phyloP scores from a whole-genome alignment of 2,329 filamentous ascomycete species.

The Diaporthe citriasiana region DNA sequence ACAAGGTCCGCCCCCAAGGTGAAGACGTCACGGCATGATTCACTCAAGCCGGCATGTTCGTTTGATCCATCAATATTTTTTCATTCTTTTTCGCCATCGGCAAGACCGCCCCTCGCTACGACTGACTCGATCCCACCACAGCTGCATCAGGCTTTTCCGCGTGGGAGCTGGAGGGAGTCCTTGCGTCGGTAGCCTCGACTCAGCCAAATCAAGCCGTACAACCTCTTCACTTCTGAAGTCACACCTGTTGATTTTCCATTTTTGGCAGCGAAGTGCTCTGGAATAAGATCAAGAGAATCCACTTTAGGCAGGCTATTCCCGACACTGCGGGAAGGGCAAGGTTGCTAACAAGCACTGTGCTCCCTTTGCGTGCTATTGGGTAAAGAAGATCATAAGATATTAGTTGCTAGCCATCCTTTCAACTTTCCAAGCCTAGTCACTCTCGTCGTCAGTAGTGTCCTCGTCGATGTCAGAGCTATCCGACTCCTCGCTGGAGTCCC shows the following conservation, averaged over 20 bases:
- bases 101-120: neutral
- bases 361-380: too few relatives aligned
- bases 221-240: neutral
- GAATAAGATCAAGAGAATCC: neutral
- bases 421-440: neutral
- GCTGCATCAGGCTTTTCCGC: neutral
- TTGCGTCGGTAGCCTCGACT: neutral
- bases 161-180: neutral
- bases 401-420: too few relatives aligned
- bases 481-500: neutral
- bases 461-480: neutral
- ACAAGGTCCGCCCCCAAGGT: neutral
- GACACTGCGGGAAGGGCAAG: neutral
- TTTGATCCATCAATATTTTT: neutral
- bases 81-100: neutral
- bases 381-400: too few relatives aligned
- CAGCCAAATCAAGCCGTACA: neutral
- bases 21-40: constrained; percentile 7
- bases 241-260: too few relatives aligned
- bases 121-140: constrained; percentile 27
- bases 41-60: neutral
- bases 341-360: neutral
- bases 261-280: too few relatives aligned
- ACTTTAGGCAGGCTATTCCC: too few relatives aligned
- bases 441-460: neutral